A percentile compares a stretch with the other conserved stretches of the same genome.
phyloP scores from a whole-genome alignment of 2,329 filamentous ascomycete genomes.

The Pleurostoma richardsiae region DNA sequence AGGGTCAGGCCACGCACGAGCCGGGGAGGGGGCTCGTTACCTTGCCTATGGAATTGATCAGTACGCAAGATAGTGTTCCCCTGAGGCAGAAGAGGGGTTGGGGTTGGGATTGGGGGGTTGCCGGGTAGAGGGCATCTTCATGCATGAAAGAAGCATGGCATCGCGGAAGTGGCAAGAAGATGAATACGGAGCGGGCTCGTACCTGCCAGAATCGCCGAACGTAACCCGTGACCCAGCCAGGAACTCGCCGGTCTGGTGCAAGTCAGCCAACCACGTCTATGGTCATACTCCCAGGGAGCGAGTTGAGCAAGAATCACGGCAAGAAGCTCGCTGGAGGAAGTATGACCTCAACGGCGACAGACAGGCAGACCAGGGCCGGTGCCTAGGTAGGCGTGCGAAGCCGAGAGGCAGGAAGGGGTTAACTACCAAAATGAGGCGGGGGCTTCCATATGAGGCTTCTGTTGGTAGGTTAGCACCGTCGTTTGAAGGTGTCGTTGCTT shows the following conservation, averaged over 20 bases:
- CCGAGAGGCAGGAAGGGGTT: constrained; percentile 2
- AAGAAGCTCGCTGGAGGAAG: too few species aligned
- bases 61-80: too few species aligned
- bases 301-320: too few species aligned
- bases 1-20: constrained; percentile 1
- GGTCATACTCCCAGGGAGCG: too few species aligned
- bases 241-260: constrained; percentile 68
- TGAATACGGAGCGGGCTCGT: constrained; percentile 27
- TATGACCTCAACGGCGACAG: too few species aligned
- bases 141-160: constrained; percentile 1
- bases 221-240: constrained; percentile 89
- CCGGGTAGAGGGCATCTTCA: constrained; percentile 4
- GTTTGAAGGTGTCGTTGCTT: background rate
- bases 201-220: constrained; percentile 98
- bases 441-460: constrained; percentile 98
- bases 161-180: constrained; percentile 4
- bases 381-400: background rate
- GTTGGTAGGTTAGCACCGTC: background rate
- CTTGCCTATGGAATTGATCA: constrained; percentile 16
- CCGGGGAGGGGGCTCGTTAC: constrained; percentile 9
- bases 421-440: constrained; percentile 84
- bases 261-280: too few species aligned
- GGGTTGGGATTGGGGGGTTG: background rate
- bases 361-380: too few species aligned
- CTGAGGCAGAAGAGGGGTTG: too few species aligned